phyloP scores from a whole-genome alignment of 768 basidiomycete genomes.

The Termitomyces sp. region DNA sequence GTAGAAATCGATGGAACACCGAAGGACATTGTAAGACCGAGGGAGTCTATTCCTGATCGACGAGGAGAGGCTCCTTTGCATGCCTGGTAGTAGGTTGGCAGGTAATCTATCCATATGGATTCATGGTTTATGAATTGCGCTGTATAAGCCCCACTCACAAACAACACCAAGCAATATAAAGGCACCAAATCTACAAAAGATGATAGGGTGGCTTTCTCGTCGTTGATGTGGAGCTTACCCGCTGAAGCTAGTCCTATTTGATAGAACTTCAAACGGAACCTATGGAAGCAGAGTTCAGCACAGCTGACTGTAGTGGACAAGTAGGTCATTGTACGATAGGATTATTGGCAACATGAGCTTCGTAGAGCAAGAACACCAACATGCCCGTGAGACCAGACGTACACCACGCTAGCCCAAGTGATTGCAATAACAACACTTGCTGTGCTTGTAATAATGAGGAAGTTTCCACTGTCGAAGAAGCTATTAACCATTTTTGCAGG shows the following conservation, averaged over 20 bases:
- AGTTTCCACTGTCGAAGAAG: constrained; percentile 32
- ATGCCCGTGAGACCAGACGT: constrained; percentile 41
- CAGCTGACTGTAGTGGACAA: too few species aligned
- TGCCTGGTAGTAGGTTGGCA: constrained; percentile 47
- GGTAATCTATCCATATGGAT: constrained; percentile 21
- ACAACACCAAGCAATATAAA: neutral
- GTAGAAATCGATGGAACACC: constrained; percentile 30
- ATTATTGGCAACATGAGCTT: constrained; percentile 23
- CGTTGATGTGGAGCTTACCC: constrained; percentile 18
- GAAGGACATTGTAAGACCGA: constrained; percentile 28
- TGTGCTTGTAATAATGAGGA: constrained; percentile 33
- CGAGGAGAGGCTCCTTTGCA: constrained; percentile 34
- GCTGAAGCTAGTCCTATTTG: constrained; percentile 34
- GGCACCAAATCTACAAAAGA: too few species aligned
- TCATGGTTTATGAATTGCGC: too few species aligned
- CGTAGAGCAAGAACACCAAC: constrained; percentile 34
- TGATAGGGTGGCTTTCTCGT: too few species aligned
- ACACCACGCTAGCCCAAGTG: constrained; percentile 44
- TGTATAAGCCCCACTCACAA: neutral
- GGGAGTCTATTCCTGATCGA: constrained; percentile 31
- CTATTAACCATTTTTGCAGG: too few species aligned
- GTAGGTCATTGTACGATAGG: constrained; percentile 11
- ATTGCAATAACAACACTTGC: constrained; percentile 34
- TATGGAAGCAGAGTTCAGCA: neutral
- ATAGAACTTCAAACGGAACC: constrained; percentile 13